A percentile compares a stretch with the other conserved stretches of the same genome.
Conservation (phyloP, 2,329 filamentous ascomycete species). For the Colletotrichum sp. region DNA sequence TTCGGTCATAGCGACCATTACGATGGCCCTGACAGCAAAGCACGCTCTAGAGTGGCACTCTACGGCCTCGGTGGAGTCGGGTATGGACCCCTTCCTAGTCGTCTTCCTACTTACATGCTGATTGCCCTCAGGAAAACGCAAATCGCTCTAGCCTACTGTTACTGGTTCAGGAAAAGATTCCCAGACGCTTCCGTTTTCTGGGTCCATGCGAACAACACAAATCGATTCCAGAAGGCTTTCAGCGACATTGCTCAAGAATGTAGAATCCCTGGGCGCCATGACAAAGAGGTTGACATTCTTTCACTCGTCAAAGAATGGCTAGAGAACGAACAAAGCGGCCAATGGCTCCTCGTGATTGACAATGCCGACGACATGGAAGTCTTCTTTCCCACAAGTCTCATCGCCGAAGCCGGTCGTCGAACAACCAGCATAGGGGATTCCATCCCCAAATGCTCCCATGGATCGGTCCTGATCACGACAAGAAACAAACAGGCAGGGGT, state of each 20-base stretch:
- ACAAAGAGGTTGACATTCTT: constrained; percentile 21
- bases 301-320: constrained; percentile 33
- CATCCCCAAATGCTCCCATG: constrained; percentile 34
- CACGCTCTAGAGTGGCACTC: neutral
- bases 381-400: neutral
- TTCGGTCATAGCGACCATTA: neutral
- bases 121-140: constrained; percentile 34
- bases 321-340: constrained; percentile 21
- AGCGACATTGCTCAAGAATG: constrained; percentile 29
- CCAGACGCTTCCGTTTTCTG: constrained; percentile 35
- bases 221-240: constrained; percentile 33
- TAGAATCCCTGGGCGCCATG: constrained; percentile 22
- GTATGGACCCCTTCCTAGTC: neutral
- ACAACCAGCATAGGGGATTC: constrained; percentile 16
- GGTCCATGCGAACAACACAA: constrained; percentile 37
- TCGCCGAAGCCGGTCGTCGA: neutral
- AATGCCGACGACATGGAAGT: constrained; percentile 21
- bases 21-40: accelerated
- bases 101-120: neutral
- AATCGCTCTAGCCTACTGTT: constrained; percentile 33
- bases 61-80: neutral
- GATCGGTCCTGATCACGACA: constrained; percentile 36
- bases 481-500: constrained; percentile 35
- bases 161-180: constrained; percentile 23
- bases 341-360: constrained; percentile 24